Base-by-base conservation (phyloP, 495 filamentous ascomycete species). In the Aspergillus affinis region DNA sequence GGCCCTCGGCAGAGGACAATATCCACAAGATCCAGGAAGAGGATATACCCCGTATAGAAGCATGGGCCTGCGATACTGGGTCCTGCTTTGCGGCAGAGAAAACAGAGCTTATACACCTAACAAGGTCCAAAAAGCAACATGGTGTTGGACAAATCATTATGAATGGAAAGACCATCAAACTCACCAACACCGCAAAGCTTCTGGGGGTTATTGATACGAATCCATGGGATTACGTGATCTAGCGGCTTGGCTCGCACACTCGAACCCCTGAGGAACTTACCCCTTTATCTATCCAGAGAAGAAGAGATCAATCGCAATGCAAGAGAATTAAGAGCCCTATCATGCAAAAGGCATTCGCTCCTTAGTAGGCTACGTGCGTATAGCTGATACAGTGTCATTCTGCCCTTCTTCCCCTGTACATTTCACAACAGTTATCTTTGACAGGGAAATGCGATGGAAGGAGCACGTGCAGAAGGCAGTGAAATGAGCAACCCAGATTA, bases 71-170 rank as follows among this genome's bases (percentile, higher is more conserved):
- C 12, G 20, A 29, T n/a, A 67, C 62, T 2, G 58, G 68, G 1
- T 63, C 61, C 13, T 57, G 46, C 44, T 72, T 72, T 46, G 46
- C 59, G 26, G 58, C 59, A 0, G 64, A 72, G 52, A 72, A 72
- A 52, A 69, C 62, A 15, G 62, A 67, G 21, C 59, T 73, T 0
- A 70, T 73, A 45, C 59, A 73, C 48, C 7, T 73, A 13, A 69
- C 59, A 5, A 64, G 58, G 51, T 55, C 44, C 1, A 65, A 58
- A 53, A 5, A 23, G 21, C 48, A 60, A 27, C 30, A 61, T 7
- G n/a, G 45, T 4, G 13, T 58, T 54, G 64, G 61, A 4, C 51
- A 63, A 20, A 52, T 69, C 2, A 47, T 48, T 18, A 57, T 69
- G 29, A 57, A 65, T 18, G 29, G 55, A 2, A 62, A 30, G 41